These are phyloP conservation scores for Astrothelium macrocarpum DNA, from an alignment of 495 filamentous ascomycete genomes.

Conservation along the genomic window DNA sequence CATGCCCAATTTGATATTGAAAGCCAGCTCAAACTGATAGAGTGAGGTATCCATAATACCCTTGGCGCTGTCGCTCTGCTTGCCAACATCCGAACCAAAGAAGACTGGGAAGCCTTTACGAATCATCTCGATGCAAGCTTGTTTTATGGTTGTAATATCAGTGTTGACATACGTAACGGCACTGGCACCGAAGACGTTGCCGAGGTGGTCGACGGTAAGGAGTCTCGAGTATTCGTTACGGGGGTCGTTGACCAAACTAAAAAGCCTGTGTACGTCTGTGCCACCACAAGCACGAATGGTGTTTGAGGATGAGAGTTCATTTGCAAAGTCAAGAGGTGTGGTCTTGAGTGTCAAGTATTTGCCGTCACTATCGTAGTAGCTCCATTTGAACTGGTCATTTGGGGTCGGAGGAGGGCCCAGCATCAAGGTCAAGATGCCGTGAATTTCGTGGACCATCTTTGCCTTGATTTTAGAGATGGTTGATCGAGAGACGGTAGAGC, in stretches of 20 bases:
- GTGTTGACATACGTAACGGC: constrained; percentile 75
- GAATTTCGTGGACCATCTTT: constrained; percentile 65
- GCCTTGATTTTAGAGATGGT: constrained; percentile 48
- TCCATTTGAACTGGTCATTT: constrained; percentile 59
- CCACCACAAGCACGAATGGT: constrained; percentile 42
- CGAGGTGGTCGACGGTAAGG: constrained; percentile 65
- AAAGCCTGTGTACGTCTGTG: constrained; percentile 48
- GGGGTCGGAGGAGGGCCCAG: constrained; percentile 66
- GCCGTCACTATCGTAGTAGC: constrained; percentile 56
- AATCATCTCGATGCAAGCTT: constrained; percentile 65
- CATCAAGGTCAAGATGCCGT: constrained; percentile 65
- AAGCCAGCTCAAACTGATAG: constrained; percentile 66
- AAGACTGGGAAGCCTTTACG: constrained; percentile 67
- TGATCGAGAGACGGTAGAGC: constrained; percentile 22
- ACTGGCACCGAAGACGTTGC: constrained; percentile 65
- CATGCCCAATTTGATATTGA: constrained; percentile 61
- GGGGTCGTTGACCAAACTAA: constrained; percentile 78
- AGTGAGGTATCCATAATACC: constrained; percentile 71
- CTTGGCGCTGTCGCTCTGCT: constrained; percentile 52
- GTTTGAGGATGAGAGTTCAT: constrained; percentile 41
- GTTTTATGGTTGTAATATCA: constrained; percentile 59
- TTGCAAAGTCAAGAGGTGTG: constrained; percentile 54
- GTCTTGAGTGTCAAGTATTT: constrained; percentile 47
- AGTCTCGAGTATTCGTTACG: constrained; percentile 59
- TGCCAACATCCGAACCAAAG: constrained; percentile 82